phyloP scores from a whole-genome alignment of 2,329 filamentous ascomycete species.

The Botrytis pseudocinerea region DNA sequence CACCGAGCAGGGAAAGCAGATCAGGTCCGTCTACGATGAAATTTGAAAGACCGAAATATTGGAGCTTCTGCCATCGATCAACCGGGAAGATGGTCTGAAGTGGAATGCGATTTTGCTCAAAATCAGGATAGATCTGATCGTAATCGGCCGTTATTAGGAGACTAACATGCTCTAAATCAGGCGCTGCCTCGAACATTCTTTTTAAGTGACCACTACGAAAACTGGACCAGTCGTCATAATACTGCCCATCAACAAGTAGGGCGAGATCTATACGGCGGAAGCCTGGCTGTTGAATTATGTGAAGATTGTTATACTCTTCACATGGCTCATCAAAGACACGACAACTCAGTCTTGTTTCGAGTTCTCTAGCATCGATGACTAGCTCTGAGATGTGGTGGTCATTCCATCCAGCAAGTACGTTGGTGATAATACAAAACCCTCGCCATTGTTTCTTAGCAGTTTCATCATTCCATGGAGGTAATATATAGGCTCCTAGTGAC shows the following conservation, averaged over 20 bases:
- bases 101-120: neutral
- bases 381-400: neutral
- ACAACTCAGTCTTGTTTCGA: neutral
- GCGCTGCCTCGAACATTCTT: neutral
- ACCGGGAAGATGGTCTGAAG: neutral
- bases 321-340: neutral
- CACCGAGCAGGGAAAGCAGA: neutral
- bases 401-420: neutral
- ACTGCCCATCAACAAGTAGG: neutral
- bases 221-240: neutral
- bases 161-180: neutral
- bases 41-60: neutral
- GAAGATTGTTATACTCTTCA: neutral
- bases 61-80: neutral
- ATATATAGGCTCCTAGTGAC: neutral
- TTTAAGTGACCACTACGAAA: neutral
- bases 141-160: neutral
- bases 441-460: neutral
- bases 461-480: neutral
- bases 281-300: neutral
- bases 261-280: neutral
- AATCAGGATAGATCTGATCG: neutral
- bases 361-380: neutral
- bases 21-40: neutral
- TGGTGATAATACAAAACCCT: neutral